Conservation (phyloP, 495 filamentous ascomycete genomes). For the Haplographium delicatum region DNA sequence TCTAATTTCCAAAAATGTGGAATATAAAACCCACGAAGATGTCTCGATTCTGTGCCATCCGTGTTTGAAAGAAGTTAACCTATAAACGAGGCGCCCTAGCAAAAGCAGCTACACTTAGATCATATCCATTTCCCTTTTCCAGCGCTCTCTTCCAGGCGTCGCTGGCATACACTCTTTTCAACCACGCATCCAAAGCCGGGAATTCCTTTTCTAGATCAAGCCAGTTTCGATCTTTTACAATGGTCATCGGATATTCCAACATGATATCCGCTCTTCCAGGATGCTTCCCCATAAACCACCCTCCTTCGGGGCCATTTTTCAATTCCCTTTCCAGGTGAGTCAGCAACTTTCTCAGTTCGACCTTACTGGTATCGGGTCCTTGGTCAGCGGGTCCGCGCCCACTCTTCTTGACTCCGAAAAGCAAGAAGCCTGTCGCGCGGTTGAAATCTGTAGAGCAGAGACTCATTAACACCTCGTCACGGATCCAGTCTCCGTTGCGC, state of each 20-base stretch:
- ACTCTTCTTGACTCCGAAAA: too few species aligned
- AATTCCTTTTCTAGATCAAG: slow-evolving; percentile 15
- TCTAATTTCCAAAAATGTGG: too few species aligned
- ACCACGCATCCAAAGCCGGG: slow-evolving; percentile 19
- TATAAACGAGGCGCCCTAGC: too few species aligned
- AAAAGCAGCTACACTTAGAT: too few species aligned
- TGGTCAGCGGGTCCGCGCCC: too few species aligned
- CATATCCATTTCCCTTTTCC: slow-evolving; percentile 24
- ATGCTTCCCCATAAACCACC: too few species aligned
- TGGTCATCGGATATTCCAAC: slow-evolving; percentile 16
- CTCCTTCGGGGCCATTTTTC: slow-evolving; percentile 10
- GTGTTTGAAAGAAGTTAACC: too few species aligned
- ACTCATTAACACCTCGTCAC: slow-evolving; percentile 16
- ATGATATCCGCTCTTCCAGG: slow-evolving; percentile 22
- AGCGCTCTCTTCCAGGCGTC: slow-evolving; percentile 24
- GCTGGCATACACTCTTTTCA: slow-evolving; percentile 12
- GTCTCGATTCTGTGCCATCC: too few species aligned
- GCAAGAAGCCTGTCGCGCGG: too few species aligned
- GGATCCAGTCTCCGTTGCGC: slow-evolving; percentile 13
- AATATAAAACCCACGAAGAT: too few species aligned
- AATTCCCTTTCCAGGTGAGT: slow-evolving; percentile 18
- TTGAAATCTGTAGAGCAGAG: slow-evolving; percentile 17
- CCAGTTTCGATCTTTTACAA: slow-evolving; percentile 10
- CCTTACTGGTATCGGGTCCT: too few species aligned
- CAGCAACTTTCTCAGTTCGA: too few species aligned